A percentile compares a stretch with the other conserved stretches of the same genome.
These are phyloP conservation scores for Bisporella sp. DNA, from an alignment of 2,329 filamentous ascomycete species.

Conservation along the genomic window DNA sequence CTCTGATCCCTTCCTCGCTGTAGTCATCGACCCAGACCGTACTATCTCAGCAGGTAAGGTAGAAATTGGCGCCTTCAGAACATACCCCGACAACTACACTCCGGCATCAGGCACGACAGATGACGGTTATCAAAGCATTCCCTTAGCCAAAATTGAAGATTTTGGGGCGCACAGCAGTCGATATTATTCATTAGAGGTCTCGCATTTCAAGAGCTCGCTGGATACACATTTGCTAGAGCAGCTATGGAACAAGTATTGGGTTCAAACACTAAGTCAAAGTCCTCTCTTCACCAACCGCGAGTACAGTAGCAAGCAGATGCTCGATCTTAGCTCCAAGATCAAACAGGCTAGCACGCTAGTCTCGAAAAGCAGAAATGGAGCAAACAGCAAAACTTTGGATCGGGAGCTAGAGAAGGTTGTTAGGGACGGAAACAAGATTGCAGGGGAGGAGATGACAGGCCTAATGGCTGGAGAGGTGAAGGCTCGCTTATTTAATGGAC, in stretches of 20 bases:
- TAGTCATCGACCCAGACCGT: conserved; percentile 93
- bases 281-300: conserved; percentile 89
- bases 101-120: conserved; percentile 38
- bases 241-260: conserved; percentile 99
- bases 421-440: conserved; percentile 48
- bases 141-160: conserved; percentile 88
- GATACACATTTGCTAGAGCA: conserved; percentile 81
- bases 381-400: conserved; percentile 27
- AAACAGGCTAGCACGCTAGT: conserved; percentile 48
- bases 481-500: conserved; percentile 38
- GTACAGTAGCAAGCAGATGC: conserved; percentile 86
- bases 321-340: conserved; percentile 80
- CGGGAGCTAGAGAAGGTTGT: conserved; percentile 47
- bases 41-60: conserved; percentile 90
- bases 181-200: conserved; percentile 88
- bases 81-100: conserved; percentile 71
- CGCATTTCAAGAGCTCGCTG: conserved; percentile 89
- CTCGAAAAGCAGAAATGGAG: conserved; percentile 23
- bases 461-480: conserved; percentile 39
- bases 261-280: conserved; percentile 86
- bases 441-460: conserved; percentile 42
- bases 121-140: conserved; percentile 70
- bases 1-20: conserved; percentile 86
- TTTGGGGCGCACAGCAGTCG: conserved; percentile 87
- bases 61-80: conserved; percentile 94